These are phyloP conservation scores for Colletotrichum sp. DNA, from an alignment of 2,329 filamentous ascomycete species.

Conservation along the genomic window DNA sequence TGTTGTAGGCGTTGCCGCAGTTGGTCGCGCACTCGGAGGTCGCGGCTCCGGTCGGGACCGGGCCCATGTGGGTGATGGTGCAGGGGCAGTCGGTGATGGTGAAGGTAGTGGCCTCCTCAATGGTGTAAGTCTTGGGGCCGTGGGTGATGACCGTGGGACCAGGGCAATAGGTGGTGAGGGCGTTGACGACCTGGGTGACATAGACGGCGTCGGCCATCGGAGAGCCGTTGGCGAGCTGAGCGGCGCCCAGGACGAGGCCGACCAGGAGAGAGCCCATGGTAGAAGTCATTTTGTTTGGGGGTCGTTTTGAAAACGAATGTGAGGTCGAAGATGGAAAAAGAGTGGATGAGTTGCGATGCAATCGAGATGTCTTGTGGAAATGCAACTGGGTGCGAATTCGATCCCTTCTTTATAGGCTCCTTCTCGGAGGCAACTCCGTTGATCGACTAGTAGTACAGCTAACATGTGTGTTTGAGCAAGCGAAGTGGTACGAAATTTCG, in stretches of 20 bases:
- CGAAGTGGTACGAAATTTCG: background rate
- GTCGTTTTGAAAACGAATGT: background rate
- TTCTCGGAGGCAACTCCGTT: background rate
- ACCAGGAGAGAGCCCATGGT: background rate
- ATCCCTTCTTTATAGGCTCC: background rate
- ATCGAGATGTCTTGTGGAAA: background rate
- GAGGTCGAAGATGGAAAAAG: background rate
- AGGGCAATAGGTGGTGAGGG: constrained; percentile 46
- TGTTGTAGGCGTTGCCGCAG: background rate
- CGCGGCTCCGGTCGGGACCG: background rate
- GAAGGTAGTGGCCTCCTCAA: constrained; percentile 58
- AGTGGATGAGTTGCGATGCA: background rate
- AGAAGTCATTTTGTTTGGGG: background rate
- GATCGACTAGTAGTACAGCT: background rate
- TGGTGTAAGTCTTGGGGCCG: constrained; percentile 52
- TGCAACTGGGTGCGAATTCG: background rate
- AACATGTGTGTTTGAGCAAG: background rate
- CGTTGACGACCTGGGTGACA: constrained; percentile 37
- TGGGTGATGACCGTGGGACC: constrained; percentile 42
- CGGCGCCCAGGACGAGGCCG: background rate
- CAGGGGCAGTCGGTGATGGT: constrained; percentile 62
- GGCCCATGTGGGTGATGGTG: constrained; percentile 32
- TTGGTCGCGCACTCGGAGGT: background rate
- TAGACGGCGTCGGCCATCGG: background rate
- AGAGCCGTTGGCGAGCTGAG: background rate